Conservation (phyloP, 768 basidiomycete species). For the Termitomyces sp. region DNA sequence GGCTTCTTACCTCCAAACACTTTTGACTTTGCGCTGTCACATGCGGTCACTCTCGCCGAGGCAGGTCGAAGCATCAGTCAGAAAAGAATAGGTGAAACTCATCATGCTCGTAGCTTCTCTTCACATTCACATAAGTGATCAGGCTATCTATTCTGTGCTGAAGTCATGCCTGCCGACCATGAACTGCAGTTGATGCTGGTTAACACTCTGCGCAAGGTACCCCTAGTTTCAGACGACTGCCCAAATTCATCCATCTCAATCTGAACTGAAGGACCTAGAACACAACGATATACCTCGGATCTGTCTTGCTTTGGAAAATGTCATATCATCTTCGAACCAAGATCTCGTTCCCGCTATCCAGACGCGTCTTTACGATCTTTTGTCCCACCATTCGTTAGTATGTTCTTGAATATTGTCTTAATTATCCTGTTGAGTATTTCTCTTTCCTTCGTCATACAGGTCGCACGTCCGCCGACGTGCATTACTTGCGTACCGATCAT, state of each 20-base stretch:
- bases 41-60: conserved; percentile 76
- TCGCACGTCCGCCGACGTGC: conserved; percentile 58
- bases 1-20: conserved; percentile 37
- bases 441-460: conserved; percentile 32
- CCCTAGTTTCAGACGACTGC: not conserved
- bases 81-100: conserved; percentile 59
- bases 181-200: conserved; percentile 81
- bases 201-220: conserved; percentile 80
- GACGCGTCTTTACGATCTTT: conserved; percentile 55
- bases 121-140: conserved; percentile 4
- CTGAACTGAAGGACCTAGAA: conserved; percentile 61
- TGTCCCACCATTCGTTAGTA: conserved; percentile 77
- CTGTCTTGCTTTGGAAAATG: conserved; percentile 67
- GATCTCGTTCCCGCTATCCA: conserved; percentile 78
- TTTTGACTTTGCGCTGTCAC: conserved; percentile 68
- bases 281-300: conserved; percentile 50
- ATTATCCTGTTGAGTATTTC: conserved; percentile 7
- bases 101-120: not conserved
- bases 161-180: conserved; percentile 64
- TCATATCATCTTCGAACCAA: conserved; percentile 57
- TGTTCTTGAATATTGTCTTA: conserved; percentile 16
- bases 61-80: conserved; percentile 56
- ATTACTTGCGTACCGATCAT: conserved; percentile 51
- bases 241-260: not conserved
- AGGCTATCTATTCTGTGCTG: conserved; percentile 80